Base-by-base conservation (phyloP, 2,329 filamentous ascomycete genomes). In the Colletotrichum acutatum region DNA sequence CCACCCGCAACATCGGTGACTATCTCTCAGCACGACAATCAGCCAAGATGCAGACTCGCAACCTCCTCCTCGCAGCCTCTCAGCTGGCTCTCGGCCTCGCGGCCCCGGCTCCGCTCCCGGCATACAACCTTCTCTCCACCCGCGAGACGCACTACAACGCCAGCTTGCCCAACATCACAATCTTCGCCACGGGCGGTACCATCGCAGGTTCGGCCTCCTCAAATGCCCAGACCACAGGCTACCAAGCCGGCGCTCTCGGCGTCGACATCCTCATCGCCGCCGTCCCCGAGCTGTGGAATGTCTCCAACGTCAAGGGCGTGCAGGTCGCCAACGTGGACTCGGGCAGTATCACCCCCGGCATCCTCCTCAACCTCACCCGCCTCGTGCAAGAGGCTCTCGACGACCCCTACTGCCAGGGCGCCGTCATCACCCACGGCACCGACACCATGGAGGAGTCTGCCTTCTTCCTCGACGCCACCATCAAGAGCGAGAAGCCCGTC, bases 381-480 rank as follows among this genome's bases (percentile, higher is more conserved):
- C 80, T 83, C 67, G 86, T 90, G 65, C 86, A 88, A 68, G 74
- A 74, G 6, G 86, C 88, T 68, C 82, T 90, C 4, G 84, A 85
- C 30, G 78, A 77, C 68, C 80, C 81, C n/a, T 76, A 80, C 62
- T 80, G 80, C 42, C 80, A 82, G 80, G 89, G 86, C 46, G 88
- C 87, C 7, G 88, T 92, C 6, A 82, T 93, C 66, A 92, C 90
- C 0, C 90, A 92, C 76, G 90, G 91, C 60, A 92, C 91, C 9
- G 91, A 93, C 76, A 91, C 89, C 0, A 83, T 92, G 1, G 90
- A 92, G 76, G 90, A 92, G 79, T 87, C 88, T 0, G 88, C 90
- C 9, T 91, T 92, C 82, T 91, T 91, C 82, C 81, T 92, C 9
- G 88, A 91, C 74, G 80, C 89, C 4, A 90, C 88, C 0, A 78